Evolutionary conservation across 1,139 yeast genomes (phyloP), one percentile per base, ranked within the genome.

Genomic region (Blastobotrys proliferans): DNA sequence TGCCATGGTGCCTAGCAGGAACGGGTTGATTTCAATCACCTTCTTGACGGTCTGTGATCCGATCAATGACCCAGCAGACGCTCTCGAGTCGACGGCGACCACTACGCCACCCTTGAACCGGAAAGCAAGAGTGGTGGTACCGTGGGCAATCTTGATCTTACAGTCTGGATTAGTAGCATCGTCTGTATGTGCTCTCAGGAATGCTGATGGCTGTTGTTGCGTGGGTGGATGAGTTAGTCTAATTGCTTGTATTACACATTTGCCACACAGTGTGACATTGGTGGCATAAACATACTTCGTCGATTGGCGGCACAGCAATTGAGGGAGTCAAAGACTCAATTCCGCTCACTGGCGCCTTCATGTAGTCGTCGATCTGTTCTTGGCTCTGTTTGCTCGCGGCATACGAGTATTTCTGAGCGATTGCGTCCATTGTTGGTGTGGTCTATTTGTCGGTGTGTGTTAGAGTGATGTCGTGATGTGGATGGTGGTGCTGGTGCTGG

Each of bases 51-150:
- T 88, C 66, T 90, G 97, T 20, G 97, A 88, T 13, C 97, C 98
- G 58, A 94, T 83, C 97, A 97, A 92, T 60, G 84, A 83, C 43
- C 98, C 98, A 10, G 94, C 95, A n/a, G 97, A 85, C 48, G 98
- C 97, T 67, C 98, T 79, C 26, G 97, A 88, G 69, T 92, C 98
- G 20, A 92, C 97, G 0, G 97, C 97, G 45, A 92, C 97, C 34
- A 92, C 73, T 55, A 92, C 90, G 25, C 99, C 99, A 17, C 92
- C 97, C 68, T 90, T 80, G 68, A 90, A 94, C 64, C 97, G 76
- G 70, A 94, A 92, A 6, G 97, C 97, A 55, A 92, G 74, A 5
- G 99, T 92, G 13, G 99, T 92, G 21, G 99, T 92, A 66, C 99
- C 99, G 67, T 92, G 99, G 21, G 97, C 96, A 60, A 92, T 85